A percentile compares a stretch with the other conserved stretches of the same genome.
phyloP scores from a whole-genome alignment of 2,329 filamentous ascomycete genomes.

The Lachnellula willkommii region DNA sequence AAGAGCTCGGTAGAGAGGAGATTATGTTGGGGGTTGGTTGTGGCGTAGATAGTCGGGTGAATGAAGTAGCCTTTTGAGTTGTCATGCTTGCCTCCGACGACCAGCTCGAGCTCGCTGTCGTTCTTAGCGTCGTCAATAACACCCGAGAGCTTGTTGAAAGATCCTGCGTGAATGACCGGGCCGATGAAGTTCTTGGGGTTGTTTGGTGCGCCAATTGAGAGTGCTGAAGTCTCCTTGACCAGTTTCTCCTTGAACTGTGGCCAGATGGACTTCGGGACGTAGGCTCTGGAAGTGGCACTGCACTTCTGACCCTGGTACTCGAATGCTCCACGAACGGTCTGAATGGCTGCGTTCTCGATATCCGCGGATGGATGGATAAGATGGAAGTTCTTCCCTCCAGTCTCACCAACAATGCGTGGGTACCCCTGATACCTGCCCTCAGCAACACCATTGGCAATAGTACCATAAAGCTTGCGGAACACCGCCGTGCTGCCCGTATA shows the following conservation, averaged over 20 bases:
- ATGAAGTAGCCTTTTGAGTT: conserved; percentile 76
- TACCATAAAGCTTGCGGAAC: conserved; percentile 82
- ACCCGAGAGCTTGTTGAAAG: conserved; percentile 72
- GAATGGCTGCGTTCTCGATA: conserved; percentile 69
- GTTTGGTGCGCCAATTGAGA: conserved; percentile 64
- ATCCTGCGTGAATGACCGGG: conserved; percentile 76
- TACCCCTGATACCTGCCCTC: conserved; percentile 80
- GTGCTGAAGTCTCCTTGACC: conserved; percentile 60
- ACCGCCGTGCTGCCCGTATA: conserved; percentile 91
- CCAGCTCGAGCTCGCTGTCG: conserved; percentile 65
- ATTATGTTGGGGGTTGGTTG: conserved; percentile 66
- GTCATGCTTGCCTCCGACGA: conserved; percentile 74
- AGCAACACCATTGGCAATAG: conserved; percentile 76
- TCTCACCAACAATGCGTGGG: conserved; percentile 84
- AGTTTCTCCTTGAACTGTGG: conserved; percentile 64
- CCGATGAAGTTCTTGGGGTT: conserved; percentile 76
- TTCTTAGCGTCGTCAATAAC: conserved; percentile 77
- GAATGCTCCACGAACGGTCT: conserved; percentile 82
- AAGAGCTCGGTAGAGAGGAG: conserved; percentile 77
- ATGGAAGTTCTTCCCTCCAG: conserved; percentile 92
- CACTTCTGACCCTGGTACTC: conserved; percentile 93
- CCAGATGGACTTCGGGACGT: conserved; percentile 72
- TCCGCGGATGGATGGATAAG: conserved; percentile 73
- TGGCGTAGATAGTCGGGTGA: conserved; percentile 75
- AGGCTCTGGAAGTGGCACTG: conserved; percentile 74